These are phyloP conservation scores for Plasmodium inui DNA, from an alignment of 169 alveolate species.

Conservation along the genomic window DNA sequence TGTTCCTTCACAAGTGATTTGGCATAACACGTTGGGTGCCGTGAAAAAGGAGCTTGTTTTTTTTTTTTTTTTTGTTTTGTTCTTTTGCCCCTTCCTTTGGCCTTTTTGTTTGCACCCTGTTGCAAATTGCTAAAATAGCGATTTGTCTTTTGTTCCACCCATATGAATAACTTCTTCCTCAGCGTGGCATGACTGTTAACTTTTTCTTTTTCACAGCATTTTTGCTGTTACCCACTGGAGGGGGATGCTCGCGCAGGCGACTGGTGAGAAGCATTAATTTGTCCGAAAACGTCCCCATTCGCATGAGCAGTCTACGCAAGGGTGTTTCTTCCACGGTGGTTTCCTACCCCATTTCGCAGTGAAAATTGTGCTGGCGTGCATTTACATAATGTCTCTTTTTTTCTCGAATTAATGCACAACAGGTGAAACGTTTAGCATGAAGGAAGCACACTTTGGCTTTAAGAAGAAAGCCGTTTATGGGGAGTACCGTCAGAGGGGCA, in stretches of 20 bases:
- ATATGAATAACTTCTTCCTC: not conserved
- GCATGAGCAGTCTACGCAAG: not conserved
- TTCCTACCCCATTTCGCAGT: not conserved
- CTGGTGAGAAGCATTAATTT: not conserved
- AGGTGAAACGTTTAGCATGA: not conserved
- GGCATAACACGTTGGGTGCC: not conserved
- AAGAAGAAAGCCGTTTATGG: not conserved
- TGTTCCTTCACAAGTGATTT: conserved; percentile 48
- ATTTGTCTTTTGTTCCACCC: not conserved
- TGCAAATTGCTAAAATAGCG: not conserved
- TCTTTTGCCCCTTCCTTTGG: not conserved
- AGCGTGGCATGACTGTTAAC: not conserved
- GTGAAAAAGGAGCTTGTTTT: not conserved
- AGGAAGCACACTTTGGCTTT: not conserved
- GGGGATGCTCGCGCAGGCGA: not conserved
- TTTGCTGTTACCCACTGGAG: not conserved
- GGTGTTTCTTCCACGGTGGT: not conserved
- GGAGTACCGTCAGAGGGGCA: not conserved
- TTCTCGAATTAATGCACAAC: conserved; percentile 13
- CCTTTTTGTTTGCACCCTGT: not conserved
- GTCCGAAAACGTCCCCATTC: not conserved
- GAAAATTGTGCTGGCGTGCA: not conserved
- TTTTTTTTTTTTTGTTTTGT: not conserved
- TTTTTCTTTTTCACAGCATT: not conserved
- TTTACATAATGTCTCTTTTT: conserved; percentile 8